A percentile compares a stretch with the other conserved stretches of the same genome.
Conservation (phyloP, 2,329 filamentous ascomycete species). For the Ascochyta lentis region DNA sequence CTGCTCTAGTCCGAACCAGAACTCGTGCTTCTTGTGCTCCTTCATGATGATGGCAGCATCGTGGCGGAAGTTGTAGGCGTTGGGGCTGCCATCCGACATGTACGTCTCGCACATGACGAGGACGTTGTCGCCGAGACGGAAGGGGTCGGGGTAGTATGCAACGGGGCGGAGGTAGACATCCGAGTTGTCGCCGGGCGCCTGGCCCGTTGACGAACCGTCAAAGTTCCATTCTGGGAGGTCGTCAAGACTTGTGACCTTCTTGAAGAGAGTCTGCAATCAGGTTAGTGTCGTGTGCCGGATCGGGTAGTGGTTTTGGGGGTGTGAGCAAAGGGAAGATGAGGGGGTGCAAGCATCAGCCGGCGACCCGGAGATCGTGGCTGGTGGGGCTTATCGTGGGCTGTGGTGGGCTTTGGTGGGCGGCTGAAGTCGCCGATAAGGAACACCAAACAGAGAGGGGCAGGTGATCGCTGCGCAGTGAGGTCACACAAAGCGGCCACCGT, state of each 20-base stretch:
- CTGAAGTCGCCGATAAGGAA: conserved; percentile 41
- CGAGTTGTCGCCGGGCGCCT: conserved; percentile 93
- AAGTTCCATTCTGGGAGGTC: conserved; percentile 83
- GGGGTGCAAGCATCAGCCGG: conserved; percentile 3
- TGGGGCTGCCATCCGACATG: conserved; percentile 91
- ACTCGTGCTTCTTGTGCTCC: conserved; percentile 78
- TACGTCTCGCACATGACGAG: conserved; percentile 94
- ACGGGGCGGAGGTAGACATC: conserved; percentile 95
- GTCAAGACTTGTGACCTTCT: conserved; percentile 63
- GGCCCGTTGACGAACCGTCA: conserved; percentile 87
- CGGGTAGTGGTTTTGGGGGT: conserved; percentile 6
- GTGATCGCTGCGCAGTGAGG: conserved; percentile 28
- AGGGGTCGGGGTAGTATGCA: conserved; percentile 88
- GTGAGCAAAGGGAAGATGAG: conserved; percentile 5
- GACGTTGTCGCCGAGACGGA: conserved; percentile 89
- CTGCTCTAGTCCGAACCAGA: conserved; percentile 98
- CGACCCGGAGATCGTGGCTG: conserved; percentile 20
- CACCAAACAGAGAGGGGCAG: conserved; percentile 22
- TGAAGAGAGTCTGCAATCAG: conserved; percentile 64
- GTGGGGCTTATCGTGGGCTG: conserved; percentile 42
- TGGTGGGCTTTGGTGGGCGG: conserved; percentile 25
- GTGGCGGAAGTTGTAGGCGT: conserved; percentile 98
- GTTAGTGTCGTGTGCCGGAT: conserved; percentile 28
- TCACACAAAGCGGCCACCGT: conserved; percentile 27
- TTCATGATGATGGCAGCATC: conserved; percentile 91